Conservation (phyloP, 768 basidiomycete species). For the Mycena chlorophos region DNA sequence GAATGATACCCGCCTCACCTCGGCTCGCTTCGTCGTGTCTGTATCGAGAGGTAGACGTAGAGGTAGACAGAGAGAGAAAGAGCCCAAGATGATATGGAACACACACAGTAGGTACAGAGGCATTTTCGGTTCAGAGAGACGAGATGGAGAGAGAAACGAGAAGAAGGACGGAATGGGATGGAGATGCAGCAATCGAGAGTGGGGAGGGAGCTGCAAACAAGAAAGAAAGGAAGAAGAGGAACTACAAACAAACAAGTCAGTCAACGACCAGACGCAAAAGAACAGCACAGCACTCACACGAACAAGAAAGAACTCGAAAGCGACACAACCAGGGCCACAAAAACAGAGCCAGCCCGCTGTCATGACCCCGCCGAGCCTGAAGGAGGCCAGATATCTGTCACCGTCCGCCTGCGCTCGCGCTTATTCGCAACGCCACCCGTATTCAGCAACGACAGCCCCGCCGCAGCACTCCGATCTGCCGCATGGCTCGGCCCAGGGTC, state of each 20-base stretch:
- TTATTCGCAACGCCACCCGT: conserved; percentile 21
- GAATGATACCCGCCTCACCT: too few relatives aligned
- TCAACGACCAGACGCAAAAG: not conserved
- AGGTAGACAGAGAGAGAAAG: too few relatives aligned
- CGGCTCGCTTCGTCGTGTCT: too few relatives aligned
- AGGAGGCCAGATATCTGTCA: conserved; percentile 47
- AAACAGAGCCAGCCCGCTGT: not conserved
- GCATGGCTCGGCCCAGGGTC: conserved; percentile 30
- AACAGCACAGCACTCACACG: conserved; percentile 11
- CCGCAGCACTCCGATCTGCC: conserved; percentile 44
- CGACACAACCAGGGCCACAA: not conserved
- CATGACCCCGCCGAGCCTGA: conserved; percentile 17
- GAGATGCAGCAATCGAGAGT: too few relatives aligned
- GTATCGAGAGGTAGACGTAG: too few relatives aligned
- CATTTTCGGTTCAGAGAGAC: too few relatives aligned
- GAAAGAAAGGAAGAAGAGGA: not conserved
- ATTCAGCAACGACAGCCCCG: conserved; percentile 29
- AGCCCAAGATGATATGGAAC: too few relatives aligned
- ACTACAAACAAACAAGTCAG: not conserved
- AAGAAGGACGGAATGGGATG: too few relatives aligned
- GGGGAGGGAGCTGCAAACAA: too few relatives aligned
- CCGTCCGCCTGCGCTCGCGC: conserved; percentile 44
- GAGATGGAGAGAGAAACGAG: too few relatives aligned
- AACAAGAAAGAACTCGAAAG: conserved; percentile 12
- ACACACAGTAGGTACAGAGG: too few relatives aligned